Conservation (phyloP, 441 rosid genomes). For the Corymbia calophylla region DNA sequence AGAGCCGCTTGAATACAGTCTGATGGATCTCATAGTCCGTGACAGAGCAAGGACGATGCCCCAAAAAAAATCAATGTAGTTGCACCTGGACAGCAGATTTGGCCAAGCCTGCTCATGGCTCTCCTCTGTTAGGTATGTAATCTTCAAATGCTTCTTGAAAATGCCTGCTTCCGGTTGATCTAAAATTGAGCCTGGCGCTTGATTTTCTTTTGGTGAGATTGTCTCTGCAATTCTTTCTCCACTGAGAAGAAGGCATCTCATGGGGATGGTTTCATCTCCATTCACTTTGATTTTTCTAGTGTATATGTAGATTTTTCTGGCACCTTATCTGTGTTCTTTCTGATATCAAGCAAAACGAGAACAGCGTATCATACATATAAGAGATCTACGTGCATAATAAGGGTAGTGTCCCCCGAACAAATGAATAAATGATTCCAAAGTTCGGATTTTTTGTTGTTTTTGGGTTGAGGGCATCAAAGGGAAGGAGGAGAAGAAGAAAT, state of each 20-base stretch:
- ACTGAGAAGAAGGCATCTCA: neutral
- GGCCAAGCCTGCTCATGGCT: neutral
- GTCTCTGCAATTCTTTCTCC: neutral
- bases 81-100: neutral
- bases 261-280: neutral
- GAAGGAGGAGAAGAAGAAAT: neutral
- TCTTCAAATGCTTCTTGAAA: neutral
- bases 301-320: neutral
- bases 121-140: neutral
- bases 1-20: neutral
- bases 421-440: neutral
- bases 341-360: neutral
- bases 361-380: too few species aligned
- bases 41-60: neutral
- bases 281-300: neutral
- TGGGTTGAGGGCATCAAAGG: neutral
- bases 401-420: neutral
- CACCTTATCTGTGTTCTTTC: neutral
- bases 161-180: neutral
- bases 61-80: neutral
- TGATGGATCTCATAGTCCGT: neutral
- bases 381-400: neutral
- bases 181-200: neutral
- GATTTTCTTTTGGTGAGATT: neutral
- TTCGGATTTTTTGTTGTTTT: neutral